A percentile compares a stretch with the other conserved stretches of the same genome.
Evolutionary conservation across 345 rosid species (phyloP).

Genomic region (Eucalyptus polybractea): DNA sequence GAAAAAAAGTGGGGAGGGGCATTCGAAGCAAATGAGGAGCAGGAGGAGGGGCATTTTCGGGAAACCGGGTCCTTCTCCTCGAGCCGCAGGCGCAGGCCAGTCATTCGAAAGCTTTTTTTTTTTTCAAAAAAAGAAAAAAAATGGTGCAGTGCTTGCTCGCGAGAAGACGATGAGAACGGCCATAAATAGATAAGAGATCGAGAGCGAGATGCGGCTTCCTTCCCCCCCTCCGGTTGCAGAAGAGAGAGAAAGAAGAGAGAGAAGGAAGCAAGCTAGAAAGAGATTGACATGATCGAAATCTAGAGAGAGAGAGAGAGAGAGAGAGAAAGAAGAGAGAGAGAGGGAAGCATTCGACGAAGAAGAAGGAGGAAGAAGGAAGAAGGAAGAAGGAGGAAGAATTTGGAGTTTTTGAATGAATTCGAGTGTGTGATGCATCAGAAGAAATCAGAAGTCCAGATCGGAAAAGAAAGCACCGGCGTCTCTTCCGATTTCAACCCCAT

Average conservation of each 20-base stretch:
- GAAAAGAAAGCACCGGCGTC: conserved; percentile 99
- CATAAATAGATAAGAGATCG: neutral
- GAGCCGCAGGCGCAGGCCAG: neutral
- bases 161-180: neutral
- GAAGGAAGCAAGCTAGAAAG: neutral
- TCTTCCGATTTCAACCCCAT: conserved; percentile 92
- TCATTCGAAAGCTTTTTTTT: neutral
- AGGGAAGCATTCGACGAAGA: neutral
- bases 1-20: neutral
- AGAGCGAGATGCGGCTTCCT: neutral
- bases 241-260: neutral
- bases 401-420: neutral
- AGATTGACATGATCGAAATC: neutral
- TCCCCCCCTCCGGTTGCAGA: neutral
- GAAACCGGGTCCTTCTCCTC: neutral
- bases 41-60: neutral
- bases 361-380: neutral
- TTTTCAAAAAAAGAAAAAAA: too few species aligned
- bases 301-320: neutral
- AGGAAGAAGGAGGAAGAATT: neutral
- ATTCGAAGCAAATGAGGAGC: neutral
- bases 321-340: neutral
- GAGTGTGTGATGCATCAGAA: conserved; percentile 75
- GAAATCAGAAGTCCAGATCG: conserved; percentile 98
- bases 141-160: neutral